These are phyloP conservation scores for Leptodermis oblonga DNA, from an alignment of 257 asterid genomes.

Conservation along the genomic window DNA sequence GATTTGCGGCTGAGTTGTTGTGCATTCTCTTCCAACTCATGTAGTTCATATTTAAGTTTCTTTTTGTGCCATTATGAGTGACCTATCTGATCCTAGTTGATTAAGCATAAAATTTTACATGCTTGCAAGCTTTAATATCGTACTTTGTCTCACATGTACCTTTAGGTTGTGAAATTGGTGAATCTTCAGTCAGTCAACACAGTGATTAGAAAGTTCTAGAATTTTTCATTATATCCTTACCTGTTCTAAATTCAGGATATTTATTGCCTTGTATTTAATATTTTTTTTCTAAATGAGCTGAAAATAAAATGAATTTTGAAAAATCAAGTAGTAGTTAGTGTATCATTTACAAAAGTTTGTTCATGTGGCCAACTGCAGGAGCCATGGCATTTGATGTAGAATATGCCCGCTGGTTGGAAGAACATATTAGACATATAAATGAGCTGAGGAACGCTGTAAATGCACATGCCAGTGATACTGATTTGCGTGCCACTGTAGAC, in stretches of 20 bases:
- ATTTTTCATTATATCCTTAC: background rate
- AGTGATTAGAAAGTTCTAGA: background rate
- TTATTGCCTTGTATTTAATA: background rate
- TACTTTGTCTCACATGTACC: background rate
- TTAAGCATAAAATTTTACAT: background rate
- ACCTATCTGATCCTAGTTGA: background rate
- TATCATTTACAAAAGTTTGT: background rate
- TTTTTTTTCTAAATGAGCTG: background rate
- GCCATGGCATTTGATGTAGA: slow-evolving; percentile 87
- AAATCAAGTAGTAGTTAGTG: background rate
- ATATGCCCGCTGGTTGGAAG: slow-evolving; percentile 82
- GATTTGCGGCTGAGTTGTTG: background rate
- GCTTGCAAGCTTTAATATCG: background rate
- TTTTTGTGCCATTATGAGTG: background rate
- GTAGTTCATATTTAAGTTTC: background rate
- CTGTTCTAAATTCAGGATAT: background rate
- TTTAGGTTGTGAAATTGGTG: background rate
- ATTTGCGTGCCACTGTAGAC: slow-evolving; percentile 60
- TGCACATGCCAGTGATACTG: slow-evolving; percentile 71
- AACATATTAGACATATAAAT: slow-evolving; percentile 57
- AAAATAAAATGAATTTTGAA: background rate
- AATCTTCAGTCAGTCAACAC: background rate
- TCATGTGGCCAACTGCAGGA: slow-evolving; percentile 40
- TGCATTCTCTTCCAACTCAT: background rate
- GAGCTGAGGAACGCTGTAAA: slow-evolving; percentile 75